These are phyloP conservation scores for Silene uniflora DNA, from an alignment of 148 eudicot species.

Conservation along the genomic window DNA sequence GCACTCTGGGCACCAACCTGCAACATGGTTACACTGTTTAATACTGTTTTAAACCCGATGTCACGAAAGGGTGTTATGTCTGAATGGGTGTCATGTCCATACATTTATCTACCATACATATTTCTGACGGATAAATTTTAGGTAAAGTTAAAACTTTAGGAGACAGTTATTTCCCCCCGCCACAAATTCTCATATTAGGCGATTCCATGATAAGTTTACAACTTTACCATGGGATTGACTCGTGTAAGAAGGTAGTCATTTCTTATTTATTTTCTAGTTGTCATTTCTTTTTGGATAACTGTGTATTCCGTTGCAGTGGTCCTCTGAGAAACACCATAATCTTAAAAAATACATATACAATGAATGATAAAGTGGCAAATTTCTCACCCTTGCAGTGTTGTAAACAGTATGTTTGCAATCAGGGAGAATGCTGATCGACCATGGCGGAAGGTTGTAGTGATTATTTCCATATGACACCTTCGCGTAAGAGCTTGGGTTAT, in stretches of 20 bases:
- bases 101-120: not conserved
- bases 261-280: too few species aligned
- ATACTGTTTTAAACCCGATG: not conserved
- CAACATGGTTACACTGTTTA: not conserved
- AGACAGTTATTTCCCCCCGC: not conserved
- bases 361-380: not conserved
- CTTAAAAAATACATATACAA: too few species aligned
- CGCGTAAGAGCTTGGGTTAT: constrained; percentile 42
- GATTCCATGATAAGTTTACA: too few species aligned
- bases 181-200: too few species aligned
- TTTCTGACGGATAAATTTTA: too few species aligned
- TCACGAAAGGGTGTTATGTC: too few species aligned
- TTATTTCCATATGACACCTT: constrained; percentile 44
- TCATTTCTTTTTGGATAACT: too few species aligned
- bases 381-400: constrained; percentile 78
- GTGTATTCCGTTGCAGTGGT: too few species aligned
- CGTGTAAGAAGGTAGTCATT: too few species aligned
- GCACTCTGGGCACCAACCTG: constrained; percentile 54
- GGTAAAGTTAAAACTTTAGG: not conserved
- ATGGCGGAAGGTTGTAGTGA: constrained; percentile 64
- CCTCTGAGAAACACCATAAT: too few species aligned
- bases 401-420: constrained; percentile 74
- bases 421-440: constrained; percentile 93
- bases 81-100: not conserved
- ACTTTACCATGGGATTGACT: too few species aligned